Base-by-base conservation (phyloP, 768 basidiomycete species). In the Mycena olivaceomarginata region DNA sequence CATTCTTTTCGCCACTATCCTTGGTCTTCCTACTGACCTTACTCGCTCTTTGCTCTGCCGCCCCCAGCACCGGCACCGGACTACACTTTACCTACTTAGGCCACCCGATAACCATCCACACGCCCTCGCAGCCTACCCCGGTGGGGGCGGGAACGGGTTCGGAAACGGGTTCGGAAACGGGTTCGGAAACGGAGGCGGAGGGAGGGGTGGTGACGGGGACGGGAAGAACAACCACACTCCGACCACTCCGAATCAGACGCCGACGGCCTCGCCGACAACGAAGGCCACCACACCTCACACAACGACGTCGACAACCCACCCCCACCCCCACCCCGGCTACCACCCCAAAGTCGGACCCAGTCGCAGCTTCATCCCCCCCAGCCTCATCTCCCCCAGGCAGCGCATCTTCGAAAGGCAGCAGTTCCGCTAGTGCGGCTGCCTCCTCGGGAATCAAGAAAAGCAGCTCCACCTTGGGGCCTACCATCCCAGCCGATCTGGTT, bases 1-100 rank as follows among this genome's bases (percentile, higher is more conserved):
- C 75, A 46, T 41, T 76, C 75, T 76, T 76, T 76, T 48, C 46
- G 45, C 69, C 56, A 76, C 75, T 76, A n/a, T 76, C 75, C 37
- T 76, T 76, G 75, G 75, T 76, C 75, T 66, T 76, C 75, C 70
- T 76, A 76, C 75, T 76, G 75, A 76, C 75, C 75, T 22, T 43
- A 67, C 39, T 76, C 75, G 18, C 57, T 67, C 75, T 70, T 71
- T 76, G 56, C 5, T 22, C 57, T 43, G 75, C 75, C 39, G 68
- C 69, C 4, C n/a, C 63, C 63, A 41, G 43, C 43, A n/a, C 69
- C 74, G 12, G 53, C 60, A 7, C 51, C 63, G 12, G 74, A 43
- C 67, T 48, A 37, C 39, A 48, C 41, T 12, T 59, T 56, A 64
- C 65, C 18, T 1, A 53, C 25, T 22, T 57, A 18, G 75, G 69